Evolutionary conservation across 192 early-diverging fungal genomes (phyloP), one percentile per base, ranked within the genome.

Genomic region (Backusella psychrophila): DNA sequence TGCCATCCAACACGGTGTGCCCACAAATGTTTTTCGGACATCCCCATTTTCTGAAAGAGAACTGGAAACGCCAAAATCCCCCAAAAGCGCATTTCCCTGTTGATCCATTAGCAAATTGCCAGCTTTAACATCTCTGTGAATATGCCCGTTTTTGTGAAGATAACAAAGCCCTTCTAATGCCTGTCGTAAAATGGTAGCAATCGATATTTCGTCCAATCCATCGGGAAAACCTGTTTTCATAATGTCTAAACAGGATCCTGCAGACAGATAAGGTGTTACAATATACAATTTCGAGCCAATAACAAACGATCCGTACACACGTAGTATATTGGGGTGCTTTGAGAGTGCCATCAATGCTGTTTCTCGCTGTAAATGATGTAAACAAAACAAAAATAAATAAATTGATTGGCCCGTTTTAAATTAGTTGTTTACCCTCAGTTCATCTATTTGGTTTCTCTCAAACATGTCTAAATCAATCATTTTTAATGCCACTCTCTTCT

Each of bases 401-500:
- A 11, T 23, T 71, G 36, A 39, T 71, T 63, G 56, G 56, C 12
- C 5, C 21, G 11, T 29, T 33, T 41, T 35, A 41, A 29, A 26
- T 31, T n/a, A 23, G 2, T 5, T 59, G 53, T 56, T 26, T 33
- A 93, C 91, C 81, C 95, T 78, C 53, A 96, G 85, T 82, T 96
- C 95, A 76, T 96, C 95, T 78, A 96, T 96, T 81, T 96, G 95
- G 79, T 94, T 93, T 23, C 95, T 83, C 74, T 95, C 94, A 90
- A 96, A 96, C 87, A 90, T 89, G 79, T 96, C 95, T 77, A 96
- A 83, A 80, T 96, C 94, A 75, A 96, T 95, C 78, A 94, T 90
- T 76, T 96, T 96, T 66, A 95, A 87, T 21, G 91, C 92, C 11
- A 95, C 90, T 33, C 85, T 79, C 77, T 88, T 91, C 66, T 89